phyloP scores from a whole-genome alignment of 495 filamentous ascomycete genomes.

The Parachaetomium inaequale region DNA sequence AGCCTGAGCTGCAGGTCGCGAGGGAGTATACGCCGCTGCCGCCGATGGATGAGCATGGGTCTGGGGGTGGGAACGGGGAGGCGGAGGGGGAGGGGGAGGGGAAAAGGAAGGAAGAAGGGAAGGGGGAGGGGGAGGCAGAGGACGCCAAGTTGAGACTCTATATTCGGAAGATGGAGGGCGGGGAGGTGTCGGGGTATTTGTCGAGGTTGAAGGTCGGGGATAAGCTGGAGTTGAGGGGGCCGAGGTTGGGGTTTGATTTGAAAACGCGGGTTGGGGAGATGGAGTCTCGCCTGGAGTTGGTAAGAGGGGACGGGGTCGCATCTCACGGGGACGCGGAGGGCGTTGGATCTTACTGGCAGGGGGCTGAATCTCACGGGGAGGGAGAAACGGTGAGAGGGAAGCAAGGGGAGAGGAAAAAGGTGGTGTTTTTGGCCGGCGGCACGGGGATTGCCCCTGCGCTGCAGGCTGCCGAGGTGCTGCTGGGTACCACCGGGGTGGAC shows the following conservation, averaged over 20 bases:
- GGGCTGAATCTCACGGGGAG: background rate
- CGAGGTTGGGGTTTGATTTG: slow-evolving; percentile 67
- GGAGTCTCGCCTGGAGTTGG: no score
- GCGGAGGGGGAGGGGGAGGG: background rate
- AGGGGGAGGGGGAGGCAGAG: slow-evolving; percentile 53
- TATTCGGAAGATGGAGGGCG: slow-evolving; percentile 45
- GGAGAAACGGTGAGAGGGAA: background rate
- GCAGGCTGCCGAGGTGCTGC: slow-evolving; percentile 64
- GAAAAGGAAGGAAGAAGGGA: background rate
- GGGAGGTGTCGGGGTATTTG: slow-evolving; percentile 63
- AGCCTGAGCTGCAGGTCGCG: slow-evolving; percentile 86
- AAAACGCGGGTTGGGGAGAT: slow-evolving; percentile 42
- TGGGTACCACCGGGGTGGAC: slow-evolving; percentile 35
- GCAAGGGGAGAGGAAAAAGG: slow-evolving; percentile 18
- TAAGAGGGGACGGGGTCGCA: no score
- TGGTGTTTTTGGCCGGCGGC: slow-evolving; percentile 87
- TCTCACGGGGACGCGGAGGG: background rate
- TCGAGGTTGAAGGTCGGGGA: slow-evolving; percentile 57
- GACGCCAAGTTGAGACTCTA: slow-evolving; percentile 45
- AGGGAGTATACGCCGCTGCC: slow-evolving; percentile 87
- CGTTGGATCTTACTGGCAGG: no score
- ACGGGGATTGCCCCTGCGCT: slow-evolving; percentile 91
- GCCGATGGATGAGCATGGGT: slow-evolving; percentile 31
- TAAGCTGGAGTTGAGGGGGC: slow-evolving; percentile 71
- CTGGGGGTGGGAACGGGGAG: no score